Evolutionary conservation across 352 stramenopile genomes (phyloP), one percentile per base, ranked within the genome.

Genomic region (Phytophthora foliorum): DNA sequence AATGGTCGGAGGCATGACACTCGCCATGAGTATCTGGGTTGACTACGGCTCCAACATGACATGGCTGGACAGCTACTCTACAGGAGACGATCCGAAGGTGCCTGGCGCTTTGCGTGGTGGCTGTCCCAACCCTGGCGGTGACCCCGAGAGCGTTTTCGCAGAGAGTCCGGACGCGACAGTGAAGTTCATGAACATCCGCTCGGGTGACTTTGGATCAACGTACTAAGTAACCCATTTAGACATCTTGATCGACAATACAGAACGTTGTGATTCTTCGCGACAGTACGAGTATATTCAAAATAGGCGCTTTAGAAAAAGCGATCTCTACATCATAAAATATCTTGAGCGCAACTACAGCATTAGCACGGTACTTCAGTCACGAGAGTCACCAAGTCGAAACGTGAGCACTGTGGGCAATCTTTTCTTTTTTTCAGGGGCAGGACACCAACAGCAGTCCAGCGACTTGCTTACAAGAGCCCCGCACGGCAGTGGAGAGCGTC

Each of bases 21-120:
- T 91, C 46, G 69, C 75, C 13, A 88, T 91, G 69, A 89, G 80
- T 41, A 51, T 91, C 39, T 91, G 82, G 82, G 69, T 75, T 0
- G 82, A 91, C 69, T 62, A 86, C 54, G 77, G 66, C 3, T 72
- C 72, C 22, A 58, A 89, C 41, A 82, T 71, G 38, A 69, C 78
- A 24, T 91, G 82, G 82, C 69, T 91, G 31, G 82, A 91, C 78
- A 80, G 66, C 52, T 82, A 81, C 56, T 68, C 72, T 0, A n/a
- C 57, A 2, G 44, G 50, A 5, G 62, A 69, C n/a, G 71, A 77
- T 36, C 38, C 75, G 7, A 58, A 41, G 8, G 11, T 51, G 6
- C 80, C 79, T 25, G 82, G 82, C 16, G 72, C 77, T 7, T n/a
- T 51, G 44, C 83, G 81, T 27, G 83, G 83, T 27, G 46, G 60